Conservation (phyloP, 2,329 filamentous ascomycete species). For the Cadophora sp. region DNA sequence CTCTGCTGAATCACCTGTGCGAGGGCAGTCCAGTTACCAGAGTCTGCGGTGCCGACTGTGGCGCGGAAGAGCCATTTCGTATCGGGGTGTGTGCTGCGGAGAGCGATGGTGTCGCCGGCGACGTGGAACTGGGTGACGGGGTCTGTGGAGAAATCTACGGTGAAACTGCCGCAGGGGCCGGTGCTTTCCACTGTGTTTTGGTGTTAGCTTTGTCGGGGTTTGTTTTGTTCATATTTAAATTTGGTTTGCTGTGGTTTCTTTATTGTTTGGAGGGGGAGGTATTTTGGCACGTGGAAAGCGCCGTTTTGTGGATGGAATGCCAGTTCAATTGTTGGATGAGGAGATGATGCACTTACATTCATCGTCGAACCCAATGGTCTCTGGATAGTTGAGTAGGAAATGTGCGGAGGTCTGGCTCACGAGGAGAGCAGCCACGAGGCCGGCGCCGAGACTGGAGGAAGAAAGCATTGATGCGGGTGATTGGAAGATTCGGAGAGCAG, state of each 20-base stretch:
- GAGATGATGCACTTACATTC: conserved; percentile 41
- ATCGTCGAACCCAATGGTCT: conserved; percentile 56
- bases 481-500: neutral
- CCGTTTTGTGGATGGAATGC: neutral
- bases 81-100: conserved; percentile 54
- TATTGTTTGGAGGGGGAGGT: neutral
- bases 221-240: neutral
- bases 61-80: conserved; percentile 64
- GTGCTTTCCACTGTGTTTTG: conserved; percentile 43
- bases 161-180: conserved; percentile 62
- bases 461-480: conserved; percentile 18
- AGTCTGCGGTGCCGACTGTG: conserved; percentile 55
- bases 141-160: conserved; percentile 54
- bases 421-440: conserved; percentile 24
- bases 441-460: conserved; percentile 14
- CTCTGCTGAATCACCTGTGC: conserved; percentile 61
- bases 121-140: conserved; percentile 65
- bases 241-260: neutral
- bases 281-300: neutral
- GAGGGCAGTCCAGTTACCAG: conserved; percentile 60
- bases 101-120: conserved; percentile 59
- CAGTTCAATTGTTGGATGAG: neutral
- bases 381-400: conserved; percentile 58
- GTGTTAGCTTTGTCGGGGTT: neutral
- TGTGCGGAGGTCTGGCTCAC: conserved; percentile 54